Evolutionary conservation across 2,329 filamentous ascomycete species (phyloP), one percentile per base, ranked within the genome.

Genomic region (Plenodomus lindquistii): DNA sequence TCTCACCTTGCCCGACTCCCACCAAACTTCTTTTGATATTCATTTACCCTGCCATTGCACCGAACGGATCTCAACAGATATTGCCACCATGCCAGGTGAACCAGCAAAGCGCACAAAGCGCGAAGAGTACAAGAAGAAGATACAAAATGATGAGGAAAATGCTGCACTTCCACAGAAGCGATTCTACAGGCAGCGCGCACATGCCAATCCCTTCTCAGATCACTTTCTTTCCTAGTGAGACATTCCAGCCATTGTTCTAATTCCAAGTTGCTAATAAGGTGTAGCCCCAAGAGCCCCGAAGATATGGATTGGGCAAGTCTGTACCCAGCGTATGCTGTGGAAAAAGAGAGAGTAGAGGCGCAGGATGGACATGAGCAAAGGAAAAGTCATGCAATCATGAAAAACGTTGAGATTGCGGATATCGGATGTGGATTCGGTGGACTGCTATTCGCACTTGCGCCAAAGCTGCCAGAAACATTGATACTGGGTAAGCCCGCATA

Each of bases 381-480:
- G 27, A 48, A 43, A 42, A 18, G 18, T 18, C 62, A 63, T 22
- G 52, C 62, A 34, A 73, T 88, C 52, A 78, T 76, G 27, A 87
- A 88, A 69, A 80, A 90, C 52, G 87, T 99, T 39, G 91, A 97
- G 69, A 85, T 99, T 38, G 91, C 93, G 57, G 94, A 99, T 75
- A 97, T 99, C 69, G 94, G 94, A 20, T 99, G 94, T 71, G 94
- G 94, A 4, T 99, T 96, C 71, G 94, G 94, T 39, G 94, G 94
- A 6, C 78, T 99, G 47, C 80, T 96, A 3, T 87, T 97, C 56
- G 92, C 91, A 5, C 81, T 99, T 39, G 86, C 89, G 11, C 90
- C 92, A 1, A 79, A 86, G 36, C 78, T 97, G 63, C 93, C 94
- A 3, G 82, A 94, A 27, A 90, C 86, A 0, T 77, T 97, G 54